A percentile compares a stretch with the other conserved stretches of the same genome.
Conservation (phyloP, 2,329 filamentous ascomycete genomes). For the Aspergillus fructus region DNA sequence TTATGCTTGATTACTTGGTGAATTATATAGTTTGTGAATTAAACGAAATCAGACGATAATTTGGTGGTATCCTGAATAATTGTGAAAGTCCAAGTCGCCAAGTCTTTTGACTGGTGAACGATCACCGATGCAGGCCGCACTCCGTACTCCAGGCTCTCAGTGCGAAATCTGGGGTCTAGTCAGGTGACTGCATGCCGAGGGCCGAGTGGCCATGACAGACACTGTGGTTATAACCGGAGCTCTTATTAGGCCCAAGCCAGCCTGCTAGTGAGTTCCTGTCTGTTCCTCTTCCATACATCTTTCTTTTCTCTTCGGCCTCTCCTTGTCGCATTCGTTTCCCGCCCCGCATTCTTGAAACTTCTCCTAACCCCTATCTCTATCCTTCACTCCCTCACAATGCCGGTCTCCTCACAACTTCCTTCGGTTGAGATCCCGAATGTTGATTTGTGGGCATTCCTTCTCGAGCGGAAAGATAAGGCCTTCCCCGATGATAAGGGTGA, state of each 20-base stretch:
- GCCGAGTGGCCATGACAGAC: neutral
- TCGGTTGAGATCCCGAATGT: slow-evolving; percentile 68
- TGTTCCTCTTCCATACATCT: neutral
- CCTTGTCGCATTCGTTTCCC: neutral
- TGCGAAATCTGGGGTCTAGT: slow-evolving; percentile 8
- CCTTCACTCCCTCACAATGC: slow-evolving; percentile 56
- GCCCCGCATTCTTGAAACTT: neutral
- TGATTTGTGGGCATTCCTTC: slow-evolving; percentile 77
- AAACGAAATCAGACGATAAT: no score
- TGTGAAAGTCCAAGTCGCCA: no score
- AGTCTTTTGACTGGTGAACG: no score
- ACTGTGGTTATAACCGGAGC: neutral
- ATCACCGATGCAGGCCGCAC: neutral
- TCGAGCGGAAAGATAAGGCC: slow-evolving; percentile 64
- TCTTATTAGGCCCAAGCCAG: neutral
- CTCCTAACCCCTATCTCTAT: neutral
- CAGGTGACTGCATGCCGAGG: slow-evolving; percentile 9
- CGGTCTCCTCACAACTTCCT: slow-evolving; percentile 65
- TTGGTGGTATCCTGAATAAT: no score
- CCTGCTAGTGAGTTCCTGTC: no score
- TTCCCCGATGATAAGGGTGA: slow-evolving; percentile 74
- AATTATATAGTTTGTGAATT: no score
- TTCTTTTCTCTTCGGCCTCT: neutral
- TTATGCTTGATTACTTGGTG: no score
- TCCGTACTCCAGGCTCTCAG: no score